phyloP scores from a whole-genome alignment of 768 basidiomycete species.

The Punctularia strigosozonata region DNA sequence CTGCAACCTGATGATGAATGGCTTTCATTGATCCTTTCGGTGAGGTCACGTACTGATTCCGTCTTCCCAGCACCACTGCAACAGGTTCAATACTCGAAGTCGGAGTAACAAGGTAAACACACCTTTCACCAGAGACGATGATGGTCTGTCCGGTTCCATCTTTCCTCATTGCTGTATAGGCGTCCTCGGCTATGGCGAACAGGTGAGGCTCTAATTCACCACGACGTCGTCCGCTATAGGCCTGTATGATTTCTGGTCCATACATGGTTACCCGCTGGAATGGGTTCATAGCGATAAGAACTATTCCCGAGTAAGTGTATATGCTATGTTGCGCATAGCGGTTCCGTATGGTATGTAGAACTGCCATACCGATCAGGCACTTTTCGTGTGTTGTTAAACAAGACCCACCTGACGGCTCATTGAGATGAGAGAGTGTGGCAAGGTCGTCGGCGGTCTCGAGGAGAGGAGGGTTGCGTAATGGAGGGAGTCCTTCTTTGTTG shows the following conservation, averaged over 20 bases:
- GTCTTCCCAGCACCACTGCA: conserved; percentile 96
- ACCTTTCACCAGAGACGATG: conserved; percentile 98
- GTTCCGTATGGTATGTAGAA: conserved; percentile 93
- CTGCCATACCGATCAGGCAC: conserved; percentile 24
- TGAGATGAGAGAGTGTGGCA: conserved; percentile 94
- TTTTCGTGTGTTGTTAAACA: conserved; percentile 1
- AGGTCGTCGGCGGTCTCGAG: conserved; percentile 97
- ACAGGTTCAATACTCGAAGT: conserved; percentile 5
- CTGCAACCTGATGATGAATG: conserved; percentile 22
- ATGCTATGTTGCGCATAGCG: conserved; percentile 96
- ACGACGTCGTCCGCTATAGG: conserved; percentile 83
- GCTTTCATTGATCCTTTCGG: conserved; percentile 1
- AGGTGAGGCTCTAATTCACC: conserved; percentile 96
- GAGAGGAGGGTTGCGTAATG: conserved; percentile 90
- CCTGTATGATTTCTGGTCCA: conserved; percentile 94
- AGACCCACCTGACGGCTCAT: conserved; percentile 84
- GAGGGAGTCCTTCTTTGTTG: conserved; percentile 73
- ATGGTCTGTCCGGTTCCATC: conserved; percentile 95
- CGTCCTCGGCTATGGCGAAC: conserved; percentile 98
- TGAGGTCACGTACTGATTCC: conserved; percentile 58
- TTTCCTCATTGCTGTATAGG: conserved; percentile 93
- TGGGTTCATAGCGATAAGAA: conserved; percentile 97
- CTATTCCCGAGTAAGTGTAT: conserved; percentile 98
- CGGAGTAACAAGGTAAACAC: conserved; percentile 14
- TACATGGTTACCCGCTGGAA: conserved; percentile 97